phyloP scores from a whole-genome alignment of 306 rosid species.

The Pachyrhizus erosus region DNA sequence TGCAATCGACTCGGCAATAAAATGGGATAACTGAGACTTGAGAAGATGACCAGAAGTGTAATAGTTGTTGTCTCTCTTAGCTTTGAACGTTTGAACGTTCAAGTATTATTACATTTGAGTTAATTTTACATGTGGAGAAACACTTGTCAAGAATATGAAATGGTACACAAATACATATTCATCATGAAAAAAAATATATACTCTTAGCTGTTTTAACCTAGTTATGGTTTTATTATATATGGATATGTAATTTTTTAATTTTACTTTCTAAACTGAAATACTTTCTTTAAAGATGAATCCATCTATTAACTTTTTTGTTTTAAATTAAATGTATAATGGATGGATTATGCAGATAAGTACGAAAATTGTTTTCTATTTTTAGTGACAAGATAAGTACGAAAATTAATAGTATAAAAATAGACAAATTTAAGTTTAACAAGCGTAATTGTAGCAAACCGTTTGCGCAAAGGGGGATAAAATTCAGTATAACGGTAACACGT shows the following conservation, averaged over 20 bases:
- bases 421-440: neutral
- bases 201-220: neutral
- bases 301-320: neutral
- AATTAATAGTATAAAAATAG: neutral
- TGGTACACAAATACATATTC: neutral
- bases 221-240: neutral
- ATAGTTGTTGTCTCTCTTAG: neutral
- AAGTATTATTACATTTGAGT: neutral
- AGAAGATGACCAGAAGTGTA: conserved; percentile 51
- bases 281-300: neutral
- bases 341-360: neutral
- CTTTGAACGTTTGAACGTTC: neutral
- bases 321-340: neutral
- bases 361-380: neutral
- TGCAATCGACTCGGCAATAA: conserved; percentile 82
- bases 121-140: neutral
- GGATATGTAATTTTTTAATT: neutral
- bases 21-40: conserved; percentile 60
- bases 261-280: no score
- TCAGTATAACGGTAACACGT: neutral
- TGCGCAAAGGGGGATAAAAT: neutral
- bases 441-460: neutral
- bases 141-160: neutral
- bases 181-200: neutral
- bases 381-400: neutral